Evolutionary conservation across 148 eudicot species (phyloP), one percentile per base, ranked within the genome.

Genomic region (Spergularia bocconei): DNA sequence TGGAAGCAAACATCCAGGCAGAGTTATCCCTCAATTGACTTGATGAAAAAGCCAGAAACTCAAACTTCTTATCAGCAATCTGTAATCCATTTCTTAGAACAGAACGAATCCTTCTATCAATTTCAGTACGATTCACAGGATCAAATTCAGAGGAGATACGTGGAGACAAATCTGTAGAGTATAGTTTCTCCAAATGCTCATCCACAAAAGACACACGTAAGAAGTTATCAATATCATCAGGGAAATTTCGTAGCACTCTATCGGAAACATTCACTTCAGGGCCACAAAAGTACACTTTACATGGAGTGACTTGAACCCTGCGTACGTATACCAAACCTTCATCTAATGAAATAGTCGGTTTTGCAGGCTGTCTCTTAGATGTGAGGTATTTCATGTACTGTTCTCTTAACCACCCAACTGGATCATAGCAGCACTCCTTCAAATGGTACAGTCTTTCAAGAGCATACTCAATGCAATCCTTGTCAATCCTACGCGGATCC

Each of bases 1-100:
- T 84, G 56, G 95, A 86, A 78, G 98, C 91, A 91, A 94, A 94
- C 97, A 94, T 86, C 98, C 98, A 94, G 3, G 85, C 85, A 61
- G 98, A 91, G 80, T 85, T 91, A 0, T 94, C 98, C 41, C 98
- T 85, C 48, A 94, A 77, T 62, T 94, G 98, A 63, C 98, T 94
- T 2, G 92, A 88, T 36, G 98, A 94, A 67, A 91, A 94, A 21
- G 98, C 98, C 61, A 94, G 90, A 81, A 94, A 94, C 29, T 94
- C 97, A 77, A 90, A 94, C 67, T 87, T 88, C 78, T 86, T 91
- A 69, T 80, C 78, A 16, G 86, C 96, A 79, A 94, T 88, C 29
- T 58, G 67, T 51, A 94, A 83, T 25, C 98, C 98, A 25, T 86
- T 77, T 66, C 63, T 77, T 0, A 94, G 91, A 54, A 69, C 68